Percentiles rank a stretch among this genome's conserved stretches.
These are phyloP conservation scores for Chlorella sp. DNA, from an alignment of 139 green algal genomes.

Conservation along the genomic window DNA sequence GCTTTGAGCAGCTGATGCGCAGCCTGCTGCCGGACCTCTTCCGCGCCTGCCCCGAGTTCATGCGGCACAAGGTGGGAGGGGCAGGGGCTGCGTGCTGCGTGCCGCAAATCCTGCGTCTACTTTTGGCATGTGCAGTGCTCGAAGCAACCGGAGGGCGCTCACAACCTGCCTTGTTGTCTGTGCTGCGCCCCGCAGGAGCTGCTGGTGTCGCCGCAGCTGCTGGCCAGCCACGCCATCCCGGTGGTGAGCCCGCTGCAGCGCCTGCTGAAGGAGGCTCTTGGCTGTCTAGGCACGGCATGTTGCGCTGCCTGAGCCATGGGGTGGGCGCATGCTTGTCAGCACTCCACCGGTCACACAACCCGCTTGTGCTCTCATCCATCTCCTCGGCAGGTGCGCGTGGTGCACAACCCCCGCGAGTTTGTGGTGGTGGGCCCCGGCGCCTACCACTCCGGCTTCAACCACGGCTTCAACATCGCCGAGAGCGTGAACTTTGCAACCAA, in stretches of 20 bases:
- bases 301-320: too few relatives aligned
- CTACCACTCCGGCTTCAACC: slow-evolving; percentile 75
- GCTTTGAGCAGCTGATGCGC: slow-evolving; percentile 77
- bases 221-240: slow-evolving; percentile 61
- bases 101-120: background rate
- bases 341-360: too few relatives aligned
- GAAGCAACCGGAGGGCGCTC: too few relatives aligned
- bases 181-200: slow-evolving; percentile 50
- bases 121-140: background rate
- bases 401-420: slow-evolving; percentile 76
- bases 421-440: slow-evolving; percentile 79
- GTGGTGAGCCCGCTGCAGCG: slow-evolving; percentile 29
- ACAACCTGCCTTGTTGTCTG: background rate
- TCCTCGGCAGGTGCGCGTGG: slow-evolving; percentile 12
- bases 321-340: too few relatives aligned
- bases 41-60: slow-evolving; percentile 68
- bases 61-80: slow-evolving; percentile 72
- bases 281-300: too few relatives aligned
- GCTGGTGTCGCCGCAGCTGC: slow-evolving; percentile 65
- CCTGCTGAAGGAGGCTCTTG: too few relatives aligned
- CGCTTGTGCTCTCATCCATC: too few relatives aligned
- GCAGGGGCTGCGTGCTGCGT: background rate
- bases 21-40: slow-evolving; percentile 61
- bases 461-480: slow-evolving; percentile 80
- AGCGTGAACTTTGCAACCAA: slow-evolving; percentile 78